Conservation (phyloP, 2,329 filamentous ascomycete genomes). For the Pseudocercospora fijiensis region DNA sequence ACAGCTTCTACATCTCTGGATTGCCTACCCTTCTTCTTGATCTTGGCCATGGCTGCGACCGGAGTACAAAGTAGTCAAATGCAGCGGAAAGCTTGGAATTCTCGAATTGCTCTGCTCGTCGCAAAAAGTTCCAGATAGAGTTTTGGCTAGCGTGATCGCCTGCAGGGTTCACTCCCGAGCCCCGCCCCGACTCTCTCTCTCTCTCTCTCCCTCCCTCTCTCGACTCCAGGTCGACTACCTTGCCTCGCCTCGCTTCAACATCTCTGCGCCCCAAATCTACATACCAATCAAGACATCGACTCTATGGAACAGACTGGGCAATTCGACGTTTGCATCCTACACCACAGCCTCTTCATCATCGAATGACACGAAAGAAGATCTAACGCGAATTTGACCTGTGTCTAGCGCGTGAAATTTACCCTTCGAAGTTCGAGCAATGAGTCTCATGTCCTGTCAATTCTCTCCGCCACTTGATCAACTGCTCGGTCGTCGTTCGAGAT, state of each 20-base stretch:
- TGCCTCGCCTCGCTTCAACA: background rate
- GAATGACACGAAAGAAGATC: background rate
- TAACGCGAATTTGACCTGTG: too few species aligned
- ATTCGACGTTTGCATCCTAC: background rate
- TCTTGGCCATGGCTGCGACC: slow-evolving; percentile 60
- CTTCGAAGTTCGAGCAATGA: too few species aligned
- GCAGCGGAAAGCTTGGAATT: background rate
- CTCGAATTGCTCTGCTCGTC: background rate
- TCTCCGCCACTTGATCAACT: background rate
- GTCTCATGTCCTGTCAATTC: too few species aligned
- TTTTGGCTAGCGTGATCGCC: slow-evolving; percentile 2
- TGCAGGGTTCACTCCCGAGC: slow-evolving; percentile 4
- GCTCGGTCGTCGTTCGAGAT: background rate
- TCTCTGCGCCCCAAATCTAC: background rate
- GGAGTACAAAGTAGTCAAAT: background rate
- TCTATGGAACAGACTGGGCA: background rate
- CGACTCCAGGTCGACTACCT: background rate
- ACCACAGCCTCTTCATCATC: background rate
- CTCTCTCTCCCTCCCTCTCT: too few species aligned
- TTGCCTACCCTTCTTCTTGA: slow-evolving; percentile 84
- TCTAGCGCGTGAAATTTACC: too few species aligned
- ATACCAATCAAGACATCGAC: background rate
- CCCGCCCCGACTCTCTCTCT: background rate
- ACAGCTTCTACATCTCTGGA: too few species aligned
- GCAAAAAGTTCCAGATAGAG: slow-evolving; percentile 6